These are phyloP conservation scores for Globisporangium nagaii DNA, from an alignment of 352 stramenopile genomes.

Conservation along the genomic window DNA sequence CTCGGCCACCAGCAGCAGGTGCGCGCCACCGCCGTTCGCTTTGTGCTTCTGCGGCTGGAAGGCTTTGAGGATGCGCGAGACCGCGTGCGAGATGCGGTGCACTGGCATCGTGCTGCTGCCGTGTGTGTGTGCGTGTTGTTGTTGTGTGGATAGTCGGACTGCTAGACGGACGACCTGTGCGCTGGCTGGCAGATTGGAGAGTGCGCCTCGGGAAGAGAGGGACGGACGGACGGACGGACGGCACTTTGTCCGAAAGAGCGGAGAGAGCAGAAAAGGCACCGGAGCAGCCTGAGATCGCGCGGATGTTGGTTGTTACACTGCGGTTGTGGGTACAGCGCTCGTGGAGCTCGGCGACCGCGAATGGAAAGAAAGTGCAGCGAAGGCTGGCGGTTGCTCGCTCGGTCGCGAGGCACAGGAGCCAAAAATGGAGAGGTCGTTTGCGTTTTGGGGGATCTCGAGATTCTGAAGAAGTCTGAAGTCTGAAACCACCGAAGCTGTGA, in stretches of 20 bases:
- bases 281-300: background rate
- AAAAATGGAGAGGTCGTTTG: too few species aligned
- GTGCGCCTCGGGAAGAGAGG: background rate
- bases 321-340: too few species aligned
- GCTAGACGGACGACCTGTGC: background rate
- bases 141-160: background rate
- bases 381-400: background rate
- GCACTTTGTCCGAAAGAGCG: background rate
- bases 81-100: conserved; percentile 30
- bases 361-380: background rate
- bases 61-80: conserved; percentile 30
- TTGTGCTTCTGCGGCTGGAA: conserved; percentile 32
- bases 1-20: conserved; percentile 13
- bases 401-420: too few species aligned
- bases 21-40: conserved; percentile 8
- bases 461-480: background rate
- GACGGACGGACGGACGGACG: too few species aligned
- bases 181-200: background rate
- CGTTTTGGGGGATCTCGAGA: too few species aligned
- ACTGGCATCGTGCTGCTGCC: too few species aligned
- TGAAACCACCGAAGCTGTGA: too few species aligned
- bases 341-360: too few species aligned
- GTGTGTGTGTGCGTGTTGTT: too few species aligned
- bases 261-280: background rate
- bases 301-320: background rate